Conservation (phyloP, 345 rosid genomes). For the Citrus cavaleriei region DNA sequence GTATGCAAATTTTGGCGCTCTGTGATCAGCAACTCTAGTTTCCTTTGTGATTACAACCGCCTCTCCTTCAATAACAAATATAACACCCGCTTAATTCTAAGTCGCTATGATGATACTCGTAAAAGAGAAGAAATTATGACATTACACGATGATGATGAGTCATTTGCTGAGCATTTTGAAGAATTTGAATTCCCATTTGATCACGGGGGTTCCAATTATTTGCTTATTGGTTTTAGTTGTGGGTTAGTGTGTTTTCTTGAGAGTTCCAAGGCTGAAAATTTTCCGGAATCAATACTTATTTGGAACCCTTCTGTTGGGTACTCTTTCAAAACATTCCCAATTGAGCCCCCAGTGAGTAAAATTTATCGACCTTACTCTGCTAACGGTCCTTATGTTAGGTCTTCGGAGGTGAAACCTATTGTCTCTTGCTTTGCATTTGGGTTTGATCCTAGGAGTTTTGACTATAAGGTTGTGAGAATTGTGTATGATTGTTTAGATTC, state of each 20-base stretch:
- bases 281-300: neutral
- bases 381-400: neutral
- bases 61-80: too few relatives aligned
- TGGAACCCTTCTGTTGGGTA: slow-evolving; percentile 5
- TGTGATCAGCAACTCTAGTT: neutral
- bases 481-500: neutral
- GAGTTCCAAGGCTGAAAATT: neutral
- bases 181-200: neutral
- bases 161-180: neutral
- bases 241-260: neutral
- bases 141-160: neutral
- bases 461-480: slow-evolving; percentile 33
- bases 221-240: neutral
- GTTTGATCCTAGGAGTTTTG: slow-evolving; percentile 14
- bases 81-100: neutral
- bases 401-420: neutral
- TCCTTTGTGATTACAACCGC: neutral
- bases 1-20: slow-evolving; percentile 13
- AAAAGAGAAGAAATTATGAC: neutral
- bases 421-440: slow-evolving; percentile 1
- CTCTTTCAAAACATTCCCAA: neutral
- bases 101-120: neutral
- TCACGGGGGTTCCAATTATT: neutral
- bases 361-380: neutral
- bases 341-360: neutral